These are phyloP conservation scores for Pontederia crassipes DNA, from an alignment of 176 grass and related monocot genomes.

Conservation along the genomic window DNA sequence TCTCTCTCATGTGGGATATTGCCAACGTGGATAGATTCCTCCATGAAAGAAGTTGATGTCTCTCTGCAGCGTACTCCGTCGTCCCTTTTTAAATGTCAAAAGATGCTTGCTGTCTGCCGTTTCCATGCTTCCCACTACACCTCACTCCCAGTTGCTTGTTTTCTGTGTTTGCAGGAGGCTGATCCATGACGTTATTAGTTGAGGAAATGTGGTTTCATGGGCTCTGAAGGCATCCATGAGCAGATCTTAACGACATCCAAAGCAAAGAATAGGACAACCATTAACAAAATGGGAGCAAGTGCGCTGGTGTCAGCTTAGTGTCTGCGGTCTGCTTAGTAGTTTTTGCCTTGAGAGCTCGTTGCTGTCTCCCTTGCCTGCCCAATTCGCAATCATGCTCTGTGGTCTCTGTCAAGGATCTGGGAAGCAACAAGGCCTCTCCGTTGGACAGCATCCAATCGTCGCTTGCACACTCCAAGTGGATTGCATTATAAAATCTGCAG, in stretches of 20 bases:
- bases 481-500: conserved; percentile 1
- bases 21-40: conserved; percentile 24
- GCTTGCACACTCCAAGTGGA: background rate
- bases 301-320: conserved; percentile 17
- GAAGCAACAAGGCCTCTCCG: conserved; percentile 10
- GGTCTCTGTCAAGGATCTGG: background rate
- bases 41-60: conserved; percentile 29
- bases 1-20: conserved; percentile 29
- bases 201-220: conserved; percentile 39
- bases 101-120: conserved; percentile 37
- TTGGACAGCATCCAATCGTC: conserved; percentile 30
- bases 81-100: conserved; percentile 25
- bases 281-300: conserved; percentile 15
- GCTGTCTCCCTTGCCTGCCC: background rate
- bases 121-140: conserved; percentile 7
- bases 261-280: conserved; percentile 23
- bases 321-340: background rate
- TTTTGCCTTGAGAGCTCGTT: background rate
- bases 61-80: conserved; percentile 34
- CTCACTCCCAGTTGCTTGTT: conserved; percentile 22
- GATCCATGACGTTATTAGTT: conserved; percentile 1
- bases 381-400: background rate
- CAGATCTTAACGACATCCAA: conserved; percentile 35
- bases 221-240: conserved; percentile 26
- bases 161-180: conserved; percentile 37